Percentiles rank a stretch among this genome's conserved stretches.
phyloP scores from a whole-genome alignment of 208 protist species.

The Leishmania mexicana region DNA sequence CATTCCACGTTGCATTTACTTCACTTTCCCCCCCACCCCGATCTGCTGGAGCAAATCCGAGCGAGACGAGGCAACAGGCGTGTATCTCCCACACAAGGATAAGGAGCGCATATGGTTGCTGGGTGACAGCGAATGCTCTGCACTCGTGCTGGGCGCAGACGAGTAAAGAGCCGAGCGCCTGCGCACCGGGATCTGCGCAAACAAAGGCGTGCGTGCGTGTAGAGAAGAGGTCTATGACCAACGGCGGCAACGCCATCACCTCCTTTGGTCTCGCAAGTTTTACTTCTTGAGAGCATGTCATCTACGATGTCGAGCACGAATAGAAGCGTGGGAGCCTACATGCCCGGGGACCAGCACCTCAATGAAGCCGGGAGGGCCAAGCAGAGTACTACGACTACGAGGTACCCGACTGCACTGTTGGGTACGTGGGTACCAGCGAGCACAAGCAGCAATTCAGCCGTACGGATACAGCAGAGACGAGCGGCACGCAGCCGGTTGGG shows the following conservation, averaged over 20 bases:
- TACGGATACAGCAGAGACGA: background rate
- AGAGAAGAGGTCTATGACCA: background rate
- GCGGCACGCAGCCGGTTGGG: background rate
- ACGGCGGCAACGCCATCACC: background rate
- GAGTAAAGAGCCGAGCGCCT: background rate
- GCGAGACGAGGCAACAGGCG: background rate
- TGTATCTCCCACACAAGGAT: background rate
- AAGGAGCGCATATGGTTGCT: background rate
- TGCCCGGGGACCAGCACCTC: constrained; percentile 2
- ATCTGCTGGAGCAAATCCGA: background rate
- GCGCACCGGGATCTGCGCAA: background rate
- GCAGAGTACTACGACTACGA: constrained; percentile 35
- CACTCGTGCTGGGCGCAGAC: background rate
- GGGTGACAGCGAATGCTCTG: background rate
- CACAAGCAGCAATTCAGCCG: constrained; percentile 25
- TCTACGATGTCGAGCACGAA: background rate
- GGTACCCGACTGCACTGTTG: constrained; percentile 29
- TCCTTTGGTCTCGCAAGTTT: background rate
- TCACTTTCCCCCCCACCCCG: no score
- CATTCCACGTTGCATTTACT: background rate
- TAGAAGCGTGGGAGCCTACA: constrained; percentile 24
- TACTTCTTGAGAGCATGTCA: background rate
- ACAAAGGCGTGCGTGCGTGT: constrained; percentile 12
- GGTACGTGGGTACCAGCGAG: constrained; percentile 21
- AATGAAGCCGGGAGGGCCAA: background rate